Base-by-base conservation (phyloP, 805 yeast genomes). In the Ascoidea rubescens region DNA sequence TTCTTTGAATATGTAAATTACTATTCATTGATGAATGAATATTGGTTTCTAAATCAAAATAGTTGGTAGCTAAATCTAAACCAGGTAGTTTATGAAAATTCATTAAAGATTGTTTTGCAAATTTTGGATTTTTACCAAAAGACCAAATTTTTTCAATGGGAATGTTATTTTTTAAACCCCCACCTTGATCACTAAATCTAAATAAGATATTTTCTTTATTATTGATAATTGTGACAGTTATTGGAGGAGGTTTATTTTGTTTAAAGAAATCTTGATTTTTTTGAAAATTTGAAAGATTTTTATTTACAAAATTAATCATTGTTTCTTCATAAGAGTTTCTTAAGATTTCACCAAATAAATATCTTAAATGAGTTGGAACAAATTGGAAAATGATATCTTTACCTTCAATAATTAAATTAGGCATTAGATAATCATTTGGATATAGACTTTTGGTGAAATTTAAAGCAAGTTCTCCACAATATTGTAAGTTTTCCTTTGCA, bases 311-410 rank as follows among this genome's bases (percentile, higher is more conserved):
- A 47, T 71, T 69, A 48, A 71, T 71, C 51, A 87, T 77, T 0
- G 96, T 85, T 0, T 96, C 91, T 62, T 87, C 95, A 58, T 79
- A 77, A 4, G 95, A 78, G 62, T 93, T 91, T 57, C 97, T 74
- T 53, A 93, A 67, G 44, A 91, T 82, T 65, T 91, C 98, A 28
- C 96, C 93, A 51, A 90, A 71, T 46, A 91, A 71, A 64, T 87
- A 91, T 60, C 86, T 89, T 57, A 93, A 70, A 68, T 91, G 98
- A 4, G 89, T 82, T 8, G 84, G 82, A 71, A 93, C 75, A 63
- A 89, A 91, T 49, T 89, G 93, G 64, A 93, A 87, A 16, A 73
- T 73, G 30, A 82, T 71, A 53, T 80, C 79, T 5, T 69, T 58
- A 2, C 96, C 96, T 54, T 84, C 85, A n/a, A 90, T 75, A 4